Conservation (phyloP, 2,329 filamentous ascomycete species). For the Dothidotthia symphoricarpi region DNA sequence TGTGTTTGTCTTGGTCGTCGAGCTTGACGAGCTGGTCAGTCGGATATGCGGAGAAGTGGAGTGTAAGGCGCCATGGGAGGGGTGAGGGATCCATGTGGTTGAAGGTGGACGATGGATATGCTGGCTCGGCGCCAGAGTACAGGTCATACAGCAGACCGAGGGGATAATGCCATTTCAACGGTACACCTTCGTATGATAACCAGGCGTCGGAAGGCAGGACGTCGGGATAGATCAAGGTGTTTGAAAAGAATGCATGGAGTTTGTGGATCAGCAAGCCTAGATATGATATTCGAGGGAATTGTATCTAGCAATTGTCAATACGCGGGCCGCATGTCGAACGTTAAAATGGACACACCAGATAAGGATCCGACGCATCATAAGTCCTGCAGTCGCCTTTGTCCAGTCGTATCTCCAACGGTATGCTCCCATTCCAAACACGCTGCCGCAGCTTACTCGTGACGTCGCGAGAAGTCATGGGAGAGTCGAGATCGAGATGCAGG, state of each 20-base stretch:
- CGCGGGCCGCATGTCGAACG: background rate
- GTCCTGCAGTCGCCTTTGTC: conserved; percentile 60
- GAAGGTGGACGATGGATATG: conserved; percentile 20
- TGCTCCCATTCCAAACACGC: conserved; percentile 58
- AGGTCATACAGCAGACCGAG: conserved; percentile 68
- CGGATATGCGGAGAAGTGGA: conserved; percentile 61
- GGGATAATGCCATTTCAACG: conserved; percentile 71
- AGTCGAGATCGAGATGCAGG: too few relatives aligned
- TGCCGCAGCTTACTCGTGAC: conserved; percentile 45
- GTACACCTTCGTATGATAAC: conserved; percentile 67
- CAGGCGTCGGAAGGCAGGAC: conserved; percentile 55
- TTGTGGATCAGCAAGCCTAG: conserved; percentile 63
- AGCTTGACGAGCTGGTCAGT: conserved; percentile 58
- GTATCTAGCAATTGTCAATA: conserved; percentile 46
- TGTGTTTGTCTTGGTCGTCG: conserved; percentile 54
- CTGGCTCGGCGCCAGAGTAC: conserved; percentile 58
- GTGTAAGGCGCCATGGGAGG: conserved; percentile 62
- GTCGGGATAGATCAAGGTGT: conserved; percentile 58
- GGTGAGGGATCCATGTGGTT: conserved; percentile 8
- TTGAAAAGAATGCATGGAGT: conserved; percentile 62
- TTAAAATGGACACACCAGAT: conserved; percentile 50
- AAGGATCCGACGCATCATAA: conserved; percentile 60
- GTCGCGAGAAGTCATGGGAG: conserved; percentile 31
- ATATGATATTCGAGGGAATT: conserved; percentile 66
- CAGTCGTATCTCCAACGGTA: conserved; percentile 61